Conservation (phyloP, 106 monocot species). For the Dendrobium chrysotoxum region DNA sequence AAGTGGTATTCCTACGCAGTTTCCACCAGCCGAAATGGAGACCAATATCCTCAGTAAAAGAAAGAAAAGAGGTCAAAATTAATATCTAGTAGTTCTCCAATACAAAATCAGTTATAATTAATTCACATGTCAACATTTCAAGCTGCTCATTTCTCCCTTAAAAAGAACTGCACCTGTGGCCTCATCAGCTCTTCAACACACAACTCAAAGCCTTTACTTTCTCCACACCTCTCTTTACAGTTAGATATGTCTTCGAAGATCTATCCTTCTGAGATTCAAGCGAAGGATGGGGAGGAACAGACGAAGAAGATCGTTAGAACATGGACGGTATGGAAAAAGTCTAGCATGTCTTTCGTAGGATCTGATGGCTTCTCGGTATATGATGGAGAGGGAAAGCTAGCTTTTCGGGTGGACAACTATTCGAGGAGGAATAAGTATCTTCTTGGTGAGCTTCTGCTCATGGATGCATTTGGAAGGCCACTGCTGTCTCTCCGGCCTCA, state of each 20-base stretch:
- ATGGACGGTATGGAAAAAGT: slow-evolving; percentile 90
- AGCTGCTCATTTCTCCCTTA: too few species aligned
- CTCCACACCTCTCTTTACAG: too few species aligned
- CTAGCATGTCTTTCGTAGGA: slow-evolving; percentile 84
- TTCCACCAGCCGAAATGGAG: too few species aligned
- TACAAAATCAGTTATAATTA: too few species aligned
- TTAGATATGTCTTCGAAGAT: not conserved
- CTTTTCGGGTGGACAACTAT: slow-evolving; percentile 87
- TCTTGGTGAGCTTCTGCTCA: slow-evolving; percentile 53
- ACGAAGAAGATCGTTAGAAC: not conserved
- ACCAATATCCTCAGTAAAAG: too few species aligned
- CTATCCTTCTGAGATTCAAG: slow-evolving; percentile 4
- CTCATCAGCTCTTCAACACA: not conserved
- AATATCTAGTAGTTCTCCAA: too few species aligned
- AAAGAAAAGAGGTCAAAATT: too few species aligned
- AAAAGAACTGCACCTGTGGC: too few species aligned
- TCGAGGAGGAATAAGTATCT: slow-evolving; percentile 52
- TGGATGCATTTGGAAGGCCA: slow-evolving; percentile 56
- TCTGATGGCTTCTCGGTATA: slow-evolving; percentile 81
- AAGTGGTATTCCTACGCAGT: too few species aligned
- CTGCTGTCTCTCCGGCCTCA: slow-evolving; percentile 56
- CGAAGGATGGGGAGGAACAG: not conserved
- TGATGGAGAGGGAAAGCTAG: slow-evolving; percentile 46
- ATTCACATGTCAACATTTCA: too few species aligned
- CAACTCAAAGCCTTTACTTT: too few species aligned